These are phyloP conservation scores for Diaporthe sp. DNA, from an alignment of 2,329 filamentous ascomycete genomes.

Conservation along the genomic window DNA sequence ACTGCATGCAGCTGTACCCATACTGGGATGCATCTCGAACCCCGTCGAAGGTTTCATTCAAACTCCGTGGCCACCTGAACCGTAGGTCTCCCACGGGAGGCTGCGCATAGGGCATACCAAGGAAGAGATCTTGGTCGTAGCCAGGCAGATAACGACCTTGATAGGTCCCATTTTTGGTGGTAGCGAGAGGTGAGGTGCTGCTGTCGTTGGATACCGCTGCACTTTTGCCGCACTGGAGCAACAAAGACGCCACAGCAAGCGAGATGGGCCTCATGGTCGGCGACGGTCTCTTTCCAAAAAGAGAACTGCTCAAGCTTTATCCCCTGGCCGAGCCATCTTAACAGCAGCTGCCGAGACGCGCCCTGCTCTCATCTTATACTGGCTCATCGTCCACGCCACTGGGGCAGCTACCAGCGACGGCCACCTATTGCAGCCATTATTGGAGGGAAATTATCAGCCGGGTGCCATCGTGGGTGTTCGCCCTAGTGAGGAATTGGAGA, in stretches of 20 bases:
- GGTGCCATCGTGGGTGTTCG: constrained; percentile 6
- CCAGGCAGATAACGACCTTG: constrained; percentile 49
- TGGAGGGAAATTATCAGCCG: constrained; percentile 41
- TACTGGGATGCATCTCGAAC: constrained; percentile 57
- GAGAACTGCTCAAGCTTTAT: not conserved
- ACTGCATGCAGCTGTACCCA: constrained; percentile 62
- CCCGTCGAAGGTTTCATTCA: constrained; percentile 56
- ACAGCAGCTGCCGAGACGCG: constrained; percentile 1
- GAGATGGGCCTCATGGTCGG: constrained; percentile 34
- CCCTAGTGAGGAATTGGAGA: constrained; percentile 19
- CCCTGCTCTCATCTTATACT: not conserved
- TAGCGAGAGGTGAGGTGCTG: constrained; percentile 34
- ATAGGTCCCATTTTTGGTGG: constrained; percentile 52
- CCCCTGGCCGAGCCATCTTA: not conserved
- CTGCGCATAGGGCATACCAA: constrained; percentile 57
- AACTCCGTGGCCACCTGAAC: constrained; percentile 53
- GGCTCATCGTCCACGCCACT: not conserved
- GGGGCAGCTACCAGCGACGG: not conserved
- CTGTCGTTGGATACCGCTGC: constrained; percentile 1
- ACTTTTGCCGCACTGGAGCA: constrained; percentile 13
- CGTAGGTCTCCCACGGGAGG: constrained; percentile 53
- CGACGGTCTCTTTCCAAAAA: not conserved
- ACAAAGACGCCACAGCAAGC: constrained; percentile 19
- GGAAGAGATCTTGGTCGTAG: constrained; percentile 57
- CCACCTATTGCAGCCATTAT: constrained; percentile 28